Conservation (phyloP, 2,329 filamentous ascomycete species). For the Aspergillus pseudonomiae region DNA sequence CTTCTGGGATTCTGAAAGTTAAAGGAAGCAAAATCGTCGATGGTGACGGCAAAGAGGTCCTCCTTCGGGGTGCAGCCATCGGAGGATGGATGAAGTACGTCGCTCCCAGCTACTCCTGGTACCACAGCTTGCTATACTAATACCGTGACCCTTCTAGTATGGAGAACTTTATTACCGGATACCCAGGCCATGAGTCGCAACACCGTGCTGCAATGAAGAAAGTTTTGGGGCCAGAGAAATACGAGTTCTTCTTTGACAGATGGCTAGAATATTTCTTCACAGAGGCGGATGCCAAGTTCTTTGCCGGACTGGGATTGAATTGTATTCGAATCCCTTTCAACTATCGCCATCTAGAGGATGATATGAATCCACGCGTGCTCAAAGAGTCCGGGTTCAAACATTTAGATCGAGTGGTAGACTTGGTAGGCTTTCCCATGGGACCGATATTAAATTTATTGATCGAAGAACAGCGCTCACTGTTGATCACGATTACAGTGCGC, state of each 20-base stretch:
- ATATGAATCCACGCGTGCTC: constrained; percentile 50
- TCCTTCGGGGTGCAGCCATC: constrained; percentile 53
- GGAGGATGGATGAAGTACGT: constrained; percentile 50
- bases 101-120: background rate
- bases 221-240: constrained; percentile 59
- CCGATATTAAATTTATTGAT: background rate
- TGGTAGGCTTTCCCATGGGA: constrained; percentile 28
- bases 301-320: constrained; percentile 59
- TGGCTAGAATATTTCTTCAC: constrained; percentile 63
- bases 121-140: constrained; percentile 16
- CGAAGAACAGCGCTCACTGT: background rate
- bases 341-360: constrained; percentile 57
- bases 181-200: constrained; percentile 60
- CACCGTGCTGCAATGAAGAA: constrained; percentile 57
- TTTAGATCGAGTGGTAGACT: constrained; percentile 50
- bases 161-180: constrained; percentile 69
- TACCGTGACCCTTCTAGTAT: constrained; percentile 37
- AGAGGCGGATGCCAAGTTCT: constrained; percentile 61
- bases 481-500: constrained; percentile 38
- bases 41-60: constrained; percentile 46
- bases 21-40: constrained; percentile 51
- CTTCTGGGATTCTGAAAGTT: constrained; percentile 45
- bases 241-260: constrained; percentile 63
- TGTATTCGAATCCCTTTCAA: constrained; percentile 65
- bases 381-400: constrained; percentile 53